Percentiles rank a stretch among this genome's conserved stretches.
Conservation (phyloP, 495 filamentous ascomycete genomes). For the Lasiosphaeria miniovina region DNA sequence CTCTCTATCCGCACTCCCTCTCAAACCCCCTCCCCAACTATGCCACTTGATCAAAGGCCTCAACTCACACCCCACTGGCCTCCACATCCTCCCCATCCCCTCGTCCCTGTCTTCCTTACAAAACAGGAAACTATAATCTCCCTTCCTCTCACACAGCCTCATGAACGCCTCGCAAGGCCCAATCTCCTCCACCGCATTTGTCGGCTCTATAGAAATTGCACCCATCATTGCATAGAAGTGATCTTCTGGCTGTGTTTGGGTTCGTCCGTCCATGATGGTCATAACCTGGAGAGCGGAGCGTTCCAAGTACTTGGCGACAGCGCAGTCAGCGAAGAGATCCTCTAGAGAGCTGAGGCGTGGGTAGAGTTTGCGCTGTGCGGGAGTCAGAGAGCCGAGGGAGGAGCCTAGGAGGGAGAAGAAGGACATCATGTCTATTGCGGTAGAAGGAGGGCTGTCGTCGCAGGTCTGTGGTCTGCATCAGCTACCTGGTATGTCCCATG, state of each 20-base stretch:
- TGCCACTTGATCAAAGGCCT: not conserved
- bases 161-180: constrained; percentile 1
- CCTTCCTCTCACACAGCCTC: constrained; percentile 4
- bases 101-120: not conserved
- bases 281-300: constrained; percentile 4
- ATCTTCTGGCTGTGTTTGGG: not conserved
- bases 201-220: not conserved
- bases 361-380: not conserved
- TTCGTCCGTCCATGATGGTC: constrained; percentile 1
- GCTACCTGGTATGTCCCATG: too few species aligned
- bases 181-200: not conserved
- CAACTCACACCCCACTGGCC: not conserved
- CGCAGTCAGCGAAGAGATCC: constrained; percentile 1
- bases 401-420: not conserved
- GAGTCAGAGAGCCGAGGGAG: not conserved
- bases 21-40: not conserved
- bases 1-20: not conserved
- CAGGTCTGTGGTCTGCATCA: not conserved
- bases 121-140: constrained; percentile 2
- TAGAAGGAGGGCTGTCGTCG: not conserved
- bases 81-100: not conserved
- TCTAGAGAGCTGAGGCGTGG: constrained; percentile 3
- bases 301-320: not conserved
- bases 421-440: not conserved
- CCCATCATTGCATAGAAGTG: constrained; percentile 7